phyloP scores from a whole-genome alignment of 495 filamentous ascomycete genomes.

The Saxophila tyrrhenica region DNA sequence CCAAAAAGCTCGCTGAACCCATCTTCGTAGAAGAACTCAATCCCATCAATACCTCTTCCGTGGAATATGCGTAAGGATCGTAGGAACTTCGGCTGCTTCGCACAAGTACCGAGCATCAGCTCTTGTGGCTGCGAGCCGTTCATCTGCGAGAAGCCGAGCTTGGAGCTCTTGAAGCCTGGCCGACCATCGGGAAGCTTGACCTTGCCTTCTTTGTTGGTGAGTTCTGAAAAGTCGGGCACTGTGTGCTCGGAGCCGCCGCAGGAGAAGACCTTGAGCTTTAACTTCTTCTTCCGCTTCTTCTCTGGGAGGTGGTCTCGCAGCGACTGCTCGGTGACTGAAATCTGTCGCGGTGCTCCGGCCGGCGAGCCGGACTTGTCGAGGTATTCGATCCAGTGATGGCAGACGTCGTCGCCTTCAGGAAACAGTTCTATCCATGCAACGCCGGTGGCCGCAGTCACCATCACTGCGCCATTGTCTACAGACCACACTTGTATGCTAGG shows the following conservation, averaged over 20 bases:
- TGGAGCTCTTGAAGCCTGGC: constrained; percentile 61
- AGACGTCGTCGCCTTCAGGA: constrained; percentile 60
- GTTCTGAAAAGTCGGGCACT: constrained; percentile 56
- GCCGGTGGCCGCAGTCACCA: constrained; percentile 71
- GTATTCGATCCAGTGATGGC: constrained; percentile 71
- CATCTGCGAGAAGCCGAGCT: constrained; percentile 62
- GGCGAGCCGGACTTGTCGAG: constrained; percentile 39
- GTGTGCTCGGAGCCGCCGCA: constrained; percentile 58
- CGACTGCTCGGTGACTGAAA: constrained; percentile 63
- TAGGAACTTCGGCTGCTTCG: constrained; percentile 60
- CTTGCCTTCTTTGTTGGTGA: constrained; percentile 56
- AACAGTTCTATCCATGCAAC: constrained; percentile 75
- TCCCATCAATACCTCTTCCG: constrained; percentile 64
- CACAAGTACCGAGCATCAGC: constrained; percentile 59
- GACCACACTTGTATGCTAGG: constrained; percentile 81
- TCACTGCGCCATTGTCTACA: constrained; percentile 65
- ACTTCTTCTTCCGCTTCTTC: constrained; percentile 53
- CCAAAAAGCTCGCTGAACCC: constrained; percentile 80
- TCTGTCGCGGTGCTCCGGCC: constrained; percentile 53
- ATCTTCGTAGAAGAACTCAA: constrained; percentile 93
- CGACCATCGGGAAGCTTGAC: constrained; percentile 68
- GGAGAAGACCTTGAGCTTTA: constrained; percentile 65
- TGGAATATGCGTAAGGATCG: constrained; percentile 67
- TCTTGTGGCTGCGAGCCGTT: constrained; percentile 62
- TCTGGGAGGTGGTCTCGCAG: constrained; percentile 59